Conservation (phyloP, 78 protist species). For the Isochrysis galbana region DNA sequence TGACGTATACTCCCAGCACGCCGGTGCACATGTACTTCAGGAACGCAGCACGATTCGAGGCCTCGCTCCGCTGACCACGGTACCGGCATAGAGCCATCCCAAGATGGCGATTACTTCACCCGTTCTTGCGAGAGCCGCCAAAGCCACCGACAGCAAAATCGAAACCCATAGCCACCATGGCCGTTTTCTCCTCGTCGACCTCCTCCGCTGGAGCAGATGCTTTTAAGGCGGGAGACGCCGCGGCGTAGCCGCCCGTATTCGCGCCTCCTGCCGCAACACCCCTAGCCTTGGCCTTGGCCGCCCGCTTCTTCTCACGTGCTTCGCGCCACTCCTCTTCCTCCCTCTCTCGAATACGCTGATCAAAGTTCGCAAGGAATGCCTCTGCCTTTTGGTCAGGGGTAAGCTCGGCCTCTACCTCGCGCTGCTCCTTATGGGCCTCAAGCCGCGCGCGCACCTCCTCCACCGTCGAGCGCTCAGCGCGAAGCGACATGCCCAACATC, state of each 20-base stretch:
- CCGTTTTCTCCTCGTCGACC: background rate
- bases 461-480: constrained; percentile 20
- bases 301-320: background rate
- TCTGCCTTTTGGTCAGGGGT: background rate
- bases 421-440: background rate
- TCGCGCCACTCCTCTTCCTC: background rate
- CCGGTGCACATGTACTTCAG: no score
- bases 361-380: background rate
- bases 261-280: background rate
- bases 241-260: background rate
- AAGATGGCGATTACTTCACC: no score
- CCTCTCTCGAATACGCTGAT: background rate
- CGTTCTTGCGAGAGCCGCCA: background rate
- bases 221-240: no score
- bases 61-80: no score
- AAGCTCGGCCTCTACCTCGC: background rate
- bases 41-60: no score
- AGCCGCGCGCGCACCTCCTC: background rate
- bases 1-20: no score
- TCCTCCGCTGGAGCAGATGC: no score
- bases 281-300: background rate
- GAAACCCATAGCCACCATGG: background rate
- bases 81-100: no score
- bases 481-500: background rate
- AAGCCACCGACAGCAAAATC: background rate